These are phyloP conservation scores for Thelonectria rubi DNA, from an alignment of 2,329 filamentous ascomycete genomes.

Conservation along the genomic window DNA sequence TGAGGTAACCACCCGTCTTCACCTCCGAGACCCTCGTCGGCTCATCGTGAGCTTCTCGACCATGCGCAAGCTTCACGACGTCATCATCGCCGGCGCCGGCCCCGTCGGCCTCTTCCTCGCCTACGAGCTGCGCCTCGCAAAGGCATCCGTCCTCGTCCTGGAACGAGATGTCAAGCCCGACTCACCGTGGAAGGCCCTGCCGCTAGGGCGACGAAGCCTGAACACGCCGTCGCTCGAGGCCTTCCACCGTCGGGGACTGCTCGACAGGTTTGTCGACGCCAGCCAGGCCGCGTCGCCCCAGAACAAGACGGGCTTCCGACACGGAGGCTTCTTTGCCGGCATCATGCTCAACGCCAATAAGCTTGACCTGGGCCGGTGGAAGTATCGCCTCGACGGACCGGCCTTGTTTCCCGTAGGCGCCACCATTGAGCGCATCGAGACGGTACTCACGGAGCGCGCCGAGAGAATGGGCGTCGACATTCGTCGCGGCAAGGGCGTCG, in stretches of 20 bases:
- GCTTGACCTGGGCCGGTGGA: constrained; percentile 42
- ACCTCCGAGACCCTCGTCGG: too few relatives aligned
- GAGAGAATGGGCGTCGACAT: constrained; percentile 42
- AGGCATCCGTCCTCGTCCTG: constrained; percentile 49
- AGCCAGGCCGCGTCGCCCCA: constrained; percentile 16
- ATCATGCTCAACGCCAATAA: constrained; percentile 40
- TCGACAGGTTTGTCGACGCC: constrained; percentile 40
- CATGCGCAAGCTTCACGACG: constrained; percentile 41
- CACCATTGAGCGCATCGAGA: constrained; percentile 37
- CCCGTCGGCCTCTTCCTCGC: constrained; percentile 49
- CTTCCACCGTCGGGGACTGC: constrained; percentile 51
- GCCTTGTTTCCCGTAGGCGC: constrained; percentile 23
- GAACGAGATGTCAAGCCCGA: constrained; percentile 37
- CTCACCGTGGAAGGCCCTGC: constrained; percentile 41
- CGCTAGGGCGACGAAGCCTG: constrained; percentile 45
- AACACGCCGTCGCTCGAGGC: constrained; percentile 48
- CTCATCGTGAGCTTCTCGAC: too few relatives aligned
- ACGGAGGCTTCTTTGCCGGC: constrained; percentile 48
- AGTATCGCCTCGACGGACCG: constrained; percentile 46
- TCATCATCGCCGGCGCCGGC: constrained; percentile 48
- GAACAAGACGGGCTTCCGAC: constrained; percentile 39
- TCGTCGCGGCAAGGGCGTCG: constrained; percentile 40
- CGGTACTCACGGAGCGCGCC: constrained; percentile 34
- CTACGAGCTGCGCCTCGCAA: constrained; percentile 47
- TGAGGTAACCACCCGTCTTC: too few relatives aligned